A percentile compares a stretch with the other conserved stretches of the same genome.
Evolutionary conservation across 176 grass and related monocot genomes (phyloP).

Genomic region (Ampelocalamus luodianensis): DNA sequence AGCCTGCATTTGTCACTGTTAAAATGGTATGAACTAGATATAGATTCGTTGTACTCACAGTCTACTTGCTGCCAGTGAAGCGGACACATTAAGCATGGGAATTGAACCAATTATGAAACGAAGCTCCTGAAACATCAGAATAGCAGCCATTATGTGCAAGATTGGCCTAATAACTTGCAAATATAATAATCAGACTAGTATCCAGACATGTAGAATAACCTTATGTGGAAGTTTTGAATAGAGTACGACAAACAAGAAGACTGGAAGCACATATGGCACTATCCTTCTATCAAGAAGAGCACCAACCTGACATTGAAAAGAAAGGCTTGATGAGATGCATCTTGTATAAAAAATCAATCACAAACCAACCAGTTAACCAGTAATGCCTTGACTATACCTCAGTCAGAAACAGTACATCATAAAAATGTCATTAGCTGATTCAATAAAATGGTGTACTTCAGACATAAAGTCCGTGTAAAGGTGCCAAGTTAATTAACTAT

Average conservation of each 20-base stretch:
- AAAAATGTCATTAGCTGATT: constrained; percentile 16
- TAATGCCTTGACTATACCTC: constrained; percentile 6
- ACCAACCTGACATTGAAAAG: constrained; percentile 68
- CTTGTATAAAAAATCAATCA: constrained; percentile 14
- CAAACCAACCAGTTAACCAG: constrained; percentile 2
- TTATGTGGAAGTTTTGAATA: constrained; percentile 99
- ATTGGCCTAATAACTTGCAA: background rate
- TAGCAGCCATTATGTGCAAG: constrained; percentile 4
- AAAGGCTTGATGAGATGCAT: constrained; percentile 23
- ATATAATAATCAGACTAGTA: constrained; percentile 14
- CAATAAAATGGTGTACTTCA: background rate
- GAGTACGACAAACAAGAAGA: constrained; percentile 88
- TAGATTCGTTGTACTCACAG: constrained; percentile 55
- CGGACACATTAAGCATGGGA: constrained; percentile 88
- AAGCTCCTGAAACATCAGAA: constrained; percentile 73
- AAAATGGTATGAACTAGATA: constrained; percentile 2
- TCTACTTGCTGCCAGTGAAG: constrained; percentile 88
- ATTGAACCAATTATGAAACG: constrained; percentile 85
- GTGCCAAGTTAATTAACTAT: background rate
- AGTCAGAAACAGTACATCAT: constrained; percentile 33
- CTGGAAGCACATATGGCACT: constrained; percentile 69
- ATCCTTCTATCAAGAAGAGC: constrained; percentile 89
- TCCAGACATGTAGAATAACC: constrained; percentile 53
- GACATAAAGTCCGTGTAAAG: background rate
- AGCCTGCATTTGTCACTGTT: constrained; percentile 39